Percentiles rank a stretch among this genome's conserved stretches.
Conservation (phyloP, 2,329 filamentous ascomycete species). For the Keithomyces neogunnii region DNA sequence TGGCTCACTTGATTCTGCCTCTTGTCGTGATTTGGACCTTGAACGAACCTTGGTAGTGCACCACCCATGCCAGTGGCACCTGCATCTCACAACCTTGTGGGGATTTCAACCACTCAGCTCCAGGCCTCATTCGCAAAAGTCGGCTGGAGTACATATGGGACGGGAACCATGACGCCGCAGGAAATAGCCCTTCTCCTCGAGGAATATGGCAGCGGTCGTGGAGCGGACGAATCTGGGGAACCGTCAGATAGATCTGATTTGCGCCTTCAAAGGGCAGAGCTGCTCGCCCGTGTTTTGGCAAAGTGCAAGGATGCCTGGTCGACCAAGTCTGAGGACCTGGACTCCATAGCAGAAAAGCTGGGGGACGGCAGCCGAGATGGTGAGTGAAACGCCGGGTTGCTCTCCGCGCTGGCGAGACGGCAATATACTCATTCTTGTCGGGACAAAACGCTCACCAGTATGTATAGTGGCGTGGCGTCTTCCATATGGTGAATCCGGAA, state of each 20-base stretch:
- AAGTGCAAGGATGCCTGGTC: constrained; percentile 32
- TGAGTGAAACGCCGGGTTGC: constrained; percentile 23
- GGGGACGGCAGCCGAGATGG: constrained; percentile 48
- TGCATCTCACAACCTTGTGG: background rate
- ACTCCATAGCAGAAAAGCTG: constrained; percentile 40
- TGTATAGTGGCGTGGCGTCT: constrained; percentile 44
- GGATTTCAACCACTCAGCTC: background rate
- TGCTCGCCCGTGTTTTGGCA: constrained; percentile 29
- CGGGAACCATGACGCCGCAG: constrained; percentile 23
- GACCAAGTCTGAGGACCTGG: constrained; percentile 31
- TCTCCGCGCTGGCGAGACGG: background rate
- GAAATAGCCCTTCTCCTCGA: constrained; percentile 29
- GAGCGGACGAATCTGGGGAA: constrained; percentile 18
- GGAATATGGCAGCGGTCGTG: constrained; percentile 20
- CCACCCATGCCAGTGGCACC: background rate
- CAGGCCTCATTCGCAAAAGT: background rate
- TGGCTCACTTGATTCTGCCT: constrained; percentile 12
- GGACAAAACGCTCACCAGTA: constrained; percentile 1
- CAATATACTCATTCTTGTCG: too few species aligned
- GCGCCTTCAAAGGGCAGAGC: constrained; percentile 15
- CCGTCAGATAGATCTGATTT: constrained; percentile 14
- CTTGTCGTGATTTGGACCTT: background rate
- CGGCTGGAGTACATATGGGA: constrained; percentile 5
- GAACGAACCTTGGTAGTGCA: background rate
- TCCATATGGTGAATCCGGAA: constrained; percentile 48